Percentiles rank a stretch among this genome's conserved stretches.
Evolutionary conservation across 2,329 filamentous ascomycete species (phyloP).

Genomic region (Coniochaeta sp.): DNA sequence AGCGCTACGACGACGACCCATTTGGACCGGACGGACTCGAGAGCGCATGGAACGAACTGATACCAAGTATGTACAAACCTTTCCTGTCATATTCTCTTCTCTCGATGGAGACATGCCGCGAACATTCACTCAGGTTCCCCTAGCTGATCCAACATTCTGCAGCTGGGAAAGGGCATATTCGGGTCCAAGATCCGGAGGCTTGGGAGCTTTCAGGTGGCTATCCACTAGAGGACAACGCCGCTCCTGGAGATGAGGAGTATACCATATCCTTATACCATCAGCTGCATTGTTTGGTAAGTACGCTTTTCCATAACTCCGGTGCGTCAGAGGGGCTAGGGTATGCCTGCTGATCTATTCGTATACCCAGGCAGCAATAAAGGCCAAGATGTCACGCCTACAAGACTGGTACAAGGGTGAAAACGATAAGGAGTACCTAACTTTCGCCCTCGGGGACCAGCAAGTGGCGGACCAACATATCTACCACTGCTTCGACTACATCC

Average conservation of each 20-base stretch:
- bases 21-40: constrained; percentile 9
- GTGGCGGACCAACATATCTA: constrained; percentile 11
- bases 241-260: constrained; percentile 8
- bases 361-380: constrained; percentile 10
- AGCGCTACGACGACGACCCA: constrained; percentile 10
- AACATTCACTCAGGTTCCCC: neutral
- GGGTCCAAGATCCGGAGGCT: constrained; percentile 6
- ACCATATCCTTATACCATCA: constrained; percentile 12
- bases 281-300: constrained; percentile 11
- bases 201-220: constrained; percentile 8
- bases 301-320: neutral
- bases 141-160: neutral
- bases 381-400: constrained; percentile 9
- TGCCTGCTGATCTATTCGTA: neutral
- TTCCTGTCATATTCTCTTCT: neutral
- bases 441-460: constrained; percentile 9
- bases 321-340: neutral
- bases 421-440: constrained; percentile 13
- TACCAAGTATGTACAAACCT: constrained; percentile 7
- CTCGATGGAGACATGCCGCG: neutral
- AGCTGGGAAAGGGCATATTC: constrained; percentile 12
- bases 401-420: constrained; percentile 10
- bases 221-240: constrained; percentile 4
- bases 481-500: constrained; percentile 15
- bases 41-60: constrained; percentile 8